These are phyloP conservation scores for Pleurotus tuber-regium DNA, from an alignment of 768 basidiomycete genomes.

Conservation along the genomic window DNA sequence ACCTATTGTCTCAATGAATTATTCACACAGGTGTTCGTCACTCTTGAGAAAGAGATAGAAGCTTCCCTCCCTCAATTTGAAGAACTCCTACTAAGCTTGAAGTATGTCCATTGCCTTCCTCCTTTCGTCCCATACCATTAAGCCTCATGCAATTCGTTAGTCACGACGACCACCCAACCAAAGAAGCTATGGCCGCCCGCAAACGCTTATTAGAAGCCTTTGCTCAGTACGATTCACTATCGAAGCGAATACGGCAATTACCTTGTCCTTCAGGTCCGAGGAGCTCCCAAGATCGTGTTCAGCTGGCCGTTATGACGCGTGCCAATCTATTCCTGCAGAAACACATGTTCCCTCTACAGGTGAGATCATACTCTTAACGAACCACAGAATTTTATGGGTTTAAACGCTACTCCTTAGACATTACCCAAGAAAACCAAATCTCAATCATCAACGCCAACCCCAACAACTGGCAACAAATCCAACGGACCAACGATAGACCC, in stretches of 20 bases:
- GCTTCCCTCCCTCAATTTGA: constrained; percentile 85
- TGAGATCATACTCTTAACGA: constrained; percentile 18
- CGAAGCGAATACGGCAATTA: constrained; percentile 79
- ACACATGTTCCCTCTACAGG: constrained; percentile 87
- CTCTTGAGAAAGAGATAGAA: constrained; percentile 87
- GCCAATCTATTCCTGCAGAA: constrained; percentile 83
- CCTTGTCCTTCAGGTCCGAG: constrained; percentile 59
- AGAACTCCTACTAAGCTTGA: constrained; percentile 72
- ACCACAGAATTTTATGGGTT: background rate
- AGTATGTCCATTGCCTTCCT: too few species aligned
- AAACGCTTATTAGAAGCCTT: constrained; percentile 85
- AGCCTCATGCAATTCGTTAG: background rate
- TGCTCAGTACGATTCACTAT: constrained; percentile 82
- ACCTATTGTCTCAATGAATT: background rate
- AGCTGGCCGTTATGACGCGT: constrained; percentile 73
- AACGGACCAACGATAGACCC: constrained; percentile 44
- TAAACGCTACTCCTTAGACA: constrained; percentile 29
- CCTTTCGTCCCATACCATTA: background rate
- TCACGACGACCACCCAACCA: constrained; percentile 50
- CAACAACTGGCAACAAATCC: constrained; percentile 14
- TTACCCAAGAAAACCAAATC: constrained; percentile 40
- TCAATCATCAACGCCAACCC: constrained; percentile 1
- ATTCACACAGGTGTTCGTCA: constrained; percentile 56
- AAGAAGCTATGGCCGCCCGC: constrained; percentile 66
- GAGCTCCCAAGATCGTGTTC: constrained; percentile 81